These are phyloP conservation scores for Rhodamnia rubescens DNA, from an alignment of 345 rosid species.

Conservation along the genomic window DNA sequence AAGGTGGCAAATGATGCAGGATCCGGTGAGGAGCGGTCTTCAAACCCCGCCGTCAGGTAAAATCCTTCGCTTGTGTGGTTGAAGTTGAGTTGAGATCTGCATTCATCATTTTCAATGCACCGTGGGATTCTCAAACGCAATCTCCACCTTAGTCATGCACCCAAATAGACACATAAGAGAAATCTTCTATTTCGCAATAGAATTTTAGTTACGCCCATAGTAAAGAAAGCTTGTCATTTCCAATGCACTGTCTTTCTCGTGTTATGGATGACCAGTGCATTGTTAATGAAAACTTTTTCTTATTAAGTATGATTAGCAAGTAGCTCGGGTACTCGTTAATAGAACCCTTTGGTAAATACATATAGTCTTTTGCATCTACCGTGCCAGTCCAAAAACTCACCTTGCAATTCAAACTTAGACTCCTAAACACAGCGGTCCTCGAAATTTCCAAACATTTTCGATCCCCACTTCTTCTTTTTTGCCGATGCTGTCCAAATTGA, in stretches of 20 bases:
- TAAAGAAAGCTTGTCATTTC: background rate
- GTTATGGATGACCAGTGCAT: background rate
- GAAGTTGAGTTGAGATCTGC: background rate
- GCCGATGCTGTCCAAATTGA: background rate
- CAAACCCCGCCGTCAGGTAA: constrained; percentile 31
- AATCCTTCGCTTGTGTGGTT: background rate
- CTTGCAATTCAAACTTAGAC: background rate
- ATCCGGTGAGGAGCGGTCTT: constrained; percentile 6
- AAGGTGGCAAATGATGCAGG: constrained; percentile 37
- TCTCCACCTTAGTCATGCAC: background rate
- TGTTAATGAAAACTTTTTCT: background rate
- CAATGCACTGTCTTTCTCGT: background rate
- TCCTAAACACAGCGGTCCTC: background rate
- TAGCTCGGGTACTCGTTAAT: background rate
- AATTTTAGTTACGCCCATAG: background rate
- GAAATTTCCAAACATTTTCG: background rate
- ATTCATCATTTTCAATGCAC: background rate
- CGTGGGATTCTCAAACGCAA: background rate
- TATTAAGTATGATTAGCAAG: background rate
- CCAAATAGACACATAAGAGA: background rate
- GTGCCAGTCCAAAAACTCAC: background rate
- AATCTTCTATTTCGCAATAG: background rate
- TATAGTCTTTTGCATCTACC: background rate
- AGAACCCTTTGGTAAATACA: background rate
- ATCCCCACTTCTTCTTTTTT: too few species aligned